Conservation (phyloP, 352 stramenopile species). For the Phytophthora multivora region DNA sequence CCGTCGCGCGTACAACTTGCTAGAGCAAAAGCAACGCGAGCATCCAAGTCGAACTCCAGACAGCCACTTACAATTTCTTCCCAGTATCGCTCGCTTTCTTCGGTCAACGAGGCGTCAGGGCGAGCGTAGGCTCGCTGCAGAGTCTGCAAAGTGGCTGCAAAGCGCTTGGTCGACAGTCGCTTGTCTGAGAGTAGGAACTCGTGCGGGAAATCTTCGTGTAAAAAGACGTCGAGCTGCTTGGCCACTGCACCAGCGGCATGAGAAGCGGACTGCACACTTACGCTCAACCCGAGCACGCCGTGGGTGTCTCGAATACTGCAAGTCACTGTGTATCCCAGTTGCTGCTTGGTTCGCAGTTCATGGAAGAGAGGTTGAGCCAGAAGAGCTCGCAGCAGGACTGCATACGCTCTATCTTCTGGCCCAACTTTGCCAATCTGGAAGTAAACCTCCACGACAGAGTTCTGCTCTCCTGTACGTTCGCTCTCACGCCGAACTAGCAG, state of each 20-base stretch:
- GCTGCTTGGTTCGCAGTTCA: slow-evolving; percentile 76
- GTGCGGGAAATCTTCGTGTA: slow-evolving; percentile 48
- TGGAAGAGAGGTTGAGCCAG: slow-evolving; percentile 88
- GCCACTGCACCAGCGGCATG: slow-evolving; percentile 62
- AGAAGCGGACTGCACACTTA: slow-evolving; percentile 75
- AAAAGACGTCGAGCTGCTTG: slow-evolving; percentile 63
- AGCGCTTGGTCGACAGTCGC: slow-evolving; percentile 38
- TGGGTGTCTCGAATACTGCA: slow-evolving; percentile 81
- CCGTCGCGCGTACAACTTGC: slow-evolving; percentile 44
- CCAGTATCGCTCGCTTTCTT: slow-evolving; percentile 75
- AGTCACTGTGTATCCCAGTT: slow-evolving; percentile 84
- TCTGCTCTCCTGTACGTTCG: slow-evolving; percentile 71
- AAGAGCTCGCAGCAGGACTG: slow-evolving; percentile 73
- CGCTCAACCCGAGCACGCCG: slow-evolving; percentile 70
- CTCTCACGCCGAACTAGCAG: slow-evolving; percentile 65
- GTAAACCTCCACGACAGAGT: slow-evolving; percentile 84
- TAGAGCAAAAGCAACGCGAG: slow-evolving; percentile 47
- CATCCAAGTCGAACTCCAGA: slow-evolving; percentile 67
- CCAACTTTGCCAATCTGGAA: slow-evolving; percentile 76
- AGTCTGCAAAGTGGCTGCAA: slow-evolving; percentile 55
- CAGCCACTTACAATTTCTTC: slow-evolving; percentile 70
- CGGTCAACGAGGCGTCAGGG: slow-evolving; percentile 54
- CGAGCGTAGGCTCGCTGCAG: slow-evolving; percentile 50
- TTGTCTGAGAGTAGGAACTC: slow-evolving; percentile 27
- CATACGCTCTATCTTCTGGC: slow-evolving; percentile 58